These are phyloP conservation scores for Fusarium clavum DNA, from an alignment of 2,329 filamentous ascomycete genomes.

Conservation along the genomic window DNA sequence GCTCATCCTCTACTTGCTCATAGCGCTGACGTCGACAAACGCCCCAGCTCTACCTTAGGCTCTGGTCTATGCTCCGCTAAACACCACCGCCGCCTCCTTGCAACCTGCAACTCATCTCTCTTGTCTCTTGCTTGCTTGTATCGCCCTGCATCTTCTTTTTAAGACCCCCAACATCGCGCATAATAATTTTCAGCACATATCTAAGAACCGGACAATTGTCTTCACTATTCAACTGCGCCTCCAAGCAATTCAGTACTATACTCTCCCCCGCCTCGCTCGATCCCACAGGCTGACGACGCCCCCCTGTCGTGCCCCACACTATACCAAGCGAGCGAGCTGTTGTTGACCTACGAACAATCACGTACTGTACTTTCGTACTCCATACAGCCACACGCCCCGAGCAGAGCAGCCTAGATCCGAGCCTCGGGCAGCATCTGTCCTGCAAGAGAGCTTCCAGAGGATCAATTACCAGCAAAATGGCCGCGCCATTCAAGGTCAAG, in stretches of 20 bases:
- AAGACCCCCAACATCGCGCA: constrained; percentile 20
- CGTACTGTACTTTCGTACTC: constrained; percentile 37
- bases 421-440: constrained; percentile 47
- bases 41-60: constrained; percentile 45
- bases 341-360: constrained; percentile 41
- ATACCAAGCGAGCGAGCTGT: constrained; percentile 44
- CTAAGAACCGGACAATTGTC: constrained; percentile 27
- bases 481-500: constrained; percentile 90
- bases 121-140: constrained; percentile 35
- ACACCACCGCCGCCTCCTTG: constrained; percentile 48
- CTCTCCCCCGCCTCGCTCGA: constrained; percentile 41
- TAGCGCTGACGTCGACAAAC: constrained; percentile 63
- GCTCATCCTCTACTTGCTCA: constrained; percentile 14
- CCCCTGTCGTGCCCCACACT: constrained; percentile 48
- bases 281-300: constrained; percentile 48
- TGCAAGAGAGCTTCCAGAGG: constrained; percentile 44
- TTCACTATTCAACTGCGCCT: constrained; percentile 39
- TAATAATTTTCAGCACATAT: constrained; percentile 20
- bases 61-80: constrained; percentile 48
- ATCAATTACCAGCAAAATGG: constrained; percentile 66
- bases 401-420: constrained; percentile 44
- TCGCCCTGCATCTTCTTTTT: constrained; percentile 30
- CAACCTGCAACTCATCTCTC: constrained; percentile 39
- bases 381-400: constrained; percentile 44
- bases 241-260: constrained; percentile 23